Base-by-base conservation (phyloP, 371 early-diverging fungal genomes). In the Coemansia sp. region DNA sequence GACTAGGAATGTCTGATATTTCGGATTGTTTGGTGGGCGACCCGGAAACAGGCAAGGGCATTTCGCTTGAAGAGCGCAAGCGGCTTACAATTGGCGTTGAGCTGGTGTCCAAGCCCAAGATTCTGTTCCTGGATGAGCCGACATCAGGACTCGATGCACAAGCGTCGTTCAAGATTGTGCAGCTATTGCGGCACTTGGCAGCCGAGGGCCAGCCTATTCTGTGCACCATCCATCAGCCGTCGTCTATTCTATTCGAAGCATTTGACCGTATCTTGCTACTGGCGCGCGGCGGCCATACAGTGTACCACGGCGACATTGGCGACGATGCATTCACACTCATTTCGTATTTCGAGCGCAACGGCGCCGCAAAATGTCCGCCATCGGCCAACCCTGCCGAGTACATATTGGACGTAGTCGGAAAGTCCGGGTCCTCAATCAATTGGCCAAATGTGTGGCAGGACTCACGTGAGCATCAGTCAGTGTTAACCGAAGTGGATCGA, bases 61-160 rank as follows among this genome's bases (percentile, higher is more conserved):
- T 87, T 13, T 83, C 84, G 45, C 81, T 87, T 6, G 89, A 88
- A 58, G 87, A 89, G 79, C 82, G 85, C 63, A 85, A 86, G 67
- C 85, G 89, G 31, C 81, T 88, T 60, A 83, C 84, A 16, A 89
- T 90, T 59, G 90, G 83, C n/a, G 82, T 89, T 24, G 89, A 92
- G 77, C 82, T 93, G 48, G 89, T 92, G 4, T 86, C 90, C 48
- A 85, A 85, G 71, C 91, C 91, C 62, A 84, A 84, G 68, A 82
- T 92, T 47, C 82, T 94, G 26, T 91, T 92, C 85, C 80, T 92
- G 66, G 94, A 94, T 73, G 93, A 94, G 69, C 94, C 93, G 55
- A 92, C 92, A 6, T 91, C 91, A 57, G 93, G 92, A 60, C 81
- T 92, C n/a, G 87, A 86, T 54, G 84, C 89, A 5, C 84, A 84